A percentile compares a stretch with the other conserved stretches of the same genome.
Conservation (phyloP, 768 basidiomycete genomes). For the Boletus tylopilopsis region DNA sequence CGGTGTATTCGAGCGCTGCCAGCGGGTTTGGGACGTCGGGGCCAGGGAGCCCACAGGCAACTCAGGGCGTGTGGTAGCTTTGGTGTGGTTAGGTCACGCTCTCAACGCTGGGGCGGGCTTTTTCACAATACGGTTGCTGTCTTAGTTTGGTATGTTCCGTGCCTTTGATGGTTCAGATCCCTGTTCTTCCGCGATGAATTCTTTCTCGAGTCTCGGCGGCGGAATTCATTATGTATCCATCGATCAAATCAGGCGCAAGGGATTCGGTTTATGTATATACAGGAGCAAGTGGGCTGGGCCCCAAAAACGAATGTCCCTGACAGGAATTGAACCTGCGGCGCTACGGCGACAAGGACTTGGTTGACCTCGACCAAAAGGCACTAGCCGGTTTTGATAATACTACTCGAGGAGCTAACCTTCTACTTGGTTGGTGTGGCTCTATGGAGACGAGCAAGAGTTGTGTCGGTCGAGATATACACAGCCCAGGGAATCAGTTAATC, state of each 20-base stretch:
- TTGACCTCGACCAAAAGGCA: not conserved
- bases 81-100: no score
- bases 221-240: not conserved
- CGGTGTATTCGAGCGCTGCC: slow-evolving; percentile 27
- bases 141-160: not conserved
- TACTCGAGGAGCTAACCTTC: no score
- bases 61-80: slow-evolving; percentile 27
- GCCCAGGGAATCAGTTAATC: no score
- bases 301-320: slow-evolving; percentile 31
- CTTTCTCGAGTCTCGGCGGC: not conserved
- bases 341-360: slow-evolving; percentile 39
- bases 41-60: slow-evolving; percentile 25
- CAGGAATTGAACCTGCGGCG: slow-evolving; percentile 37
- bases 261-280: not conserved
- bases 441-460: no score
- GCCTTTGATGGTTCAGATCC: not conserved
- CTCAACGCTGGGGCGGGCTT: not conserved
- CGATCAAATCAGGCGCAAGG: not conserved
- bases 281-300: not conserved
- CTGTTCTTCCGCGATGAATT: not conserved
- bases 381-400: not conserved
- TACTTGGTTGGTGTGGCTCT: no score
- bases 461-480: no score
- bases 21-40: slow-evolving; percentile 19
- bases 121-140: not conserved